Evolutionary conservation across 352 stramenopile genomes (phyloP).

Genomic region (Phytophthora fragariaefolia): DNA sequence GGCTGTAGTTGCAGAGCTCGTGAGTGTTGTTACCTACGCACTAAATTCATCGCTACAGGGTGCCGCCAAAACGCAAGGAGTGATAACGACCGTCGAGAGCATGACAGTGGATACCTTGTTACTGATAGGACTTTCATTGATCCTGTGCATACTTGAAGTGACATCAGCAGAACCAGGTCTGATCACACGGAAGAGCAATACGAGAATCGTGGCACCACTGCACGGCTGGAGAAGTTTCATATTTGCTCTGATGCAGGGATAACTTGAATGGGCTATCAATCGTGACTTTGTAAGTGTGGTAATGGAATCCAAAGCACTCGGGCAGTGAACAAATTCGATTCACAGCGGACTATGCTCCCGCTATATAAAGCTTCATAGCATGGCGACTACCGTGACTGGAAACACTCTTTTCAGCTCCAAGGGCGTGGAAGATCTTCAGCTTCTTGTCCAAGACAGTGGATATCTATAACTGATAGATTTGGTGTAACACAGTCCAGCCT

Average conservation of each 20-base stretch:
- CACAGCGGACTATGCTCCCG: no score
- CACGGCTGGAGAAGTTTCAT: slow-evolving; percentile 5
- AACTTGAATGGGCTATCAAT: no score
- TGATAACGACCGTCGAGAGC: slow-evolving; percentile 11
- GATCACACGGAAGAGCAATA: slow-evolving; percentile 7
- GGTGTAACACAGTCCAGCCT: no score
- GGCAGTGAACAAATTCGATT: no score
- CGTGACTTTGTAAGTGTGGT: no score
- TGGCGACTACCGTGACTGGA: no score
- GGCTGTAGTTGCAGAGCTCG: slow-evolving; percentile 10
- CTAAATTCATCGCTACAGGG: slow-evolving; percentile 13
- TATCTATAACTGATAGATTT: no score
- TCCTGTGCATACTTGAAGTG: slow-evolving; percentile 1
- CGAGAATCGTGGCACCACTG: slow-evolving; percentile 3
- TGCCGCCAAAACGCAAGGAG: not conserved
- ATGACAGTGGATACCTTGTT: not conserved
- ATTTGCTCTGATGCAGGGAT: not conserved
- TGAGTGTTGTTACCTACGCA: slow-evolving; percentile 2
- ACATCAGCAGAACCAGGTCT: not conserved
- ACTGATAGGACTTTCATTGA: slow-evolving; percentile 16
- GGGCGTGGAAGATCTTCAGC: no score
- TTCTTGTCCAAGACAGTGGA: no score
- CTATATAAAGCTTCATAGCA: no score
- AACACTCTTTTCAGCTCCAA: no score
- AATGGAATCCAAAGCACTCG: no score